Conservation (phyloP, 192 early-diverging fungal species). For the Helicostylum pulchrum region DNA sequence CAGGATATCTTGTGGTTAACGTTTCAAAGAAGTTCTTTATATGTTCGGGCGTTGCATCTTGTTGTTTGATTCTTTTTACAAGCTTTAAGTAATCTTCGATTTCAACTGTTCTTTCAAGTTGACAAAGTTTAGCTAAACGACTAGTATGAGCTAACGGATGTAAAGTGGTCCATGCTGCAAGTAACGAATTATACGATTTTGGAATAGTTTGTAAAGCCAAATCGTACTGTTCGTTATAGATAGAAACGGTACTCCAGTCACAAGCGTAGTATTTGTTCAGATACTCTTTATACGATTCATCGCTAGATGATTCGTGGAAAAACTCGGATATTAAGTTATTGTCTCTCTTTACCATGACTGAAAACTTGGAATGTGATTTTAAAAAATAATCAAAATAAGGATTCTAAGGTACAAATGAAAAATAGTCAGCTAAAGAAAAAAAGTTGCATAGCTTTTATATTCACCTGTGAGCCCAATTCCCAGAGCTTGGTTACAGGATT, state of each 20-base stretch:
- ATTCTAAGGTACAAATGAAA: conserved; percentile 21
- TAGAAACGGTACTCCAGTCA: conserved; percentile 16
- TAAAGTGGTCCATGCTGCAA: conserved; percentile 43
- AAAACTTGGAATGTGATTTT: conserved; percentile 48
- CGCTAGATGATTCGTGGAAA: conserved; percentile 38
- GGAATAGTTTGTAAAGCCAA: conserved; percentile 43
- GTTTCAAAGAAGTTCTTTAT: conserved; percentile 11
- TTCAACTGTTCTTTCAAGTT: conserved; percentile 47
- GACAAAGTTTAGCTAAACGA: conserved; percentile 36
- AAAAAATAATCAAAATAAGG: conserved; percentile 57
- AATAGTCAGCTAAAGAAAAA: not conserved
- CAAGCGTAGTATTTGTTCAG: conserved; percentile 16
- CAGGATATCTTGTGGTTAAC: conserved; percentile 40
- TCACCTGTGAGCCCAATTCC: conserved; percentile 44
- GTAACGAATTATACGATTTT: conserved; percentile 42
- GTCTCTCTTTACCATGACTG: conserved; percentile 23
- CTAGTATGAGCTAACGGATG: conserved; percentile 47
- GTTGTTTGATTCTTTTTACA: conserved; percentile 1
- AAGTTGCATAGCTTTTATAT: not conserved
- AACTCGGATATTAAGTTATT: conserved; percentile 43
- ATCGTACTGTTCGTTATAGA: conserved; percentile 41
- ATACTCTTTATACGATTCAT: conserved; percentile 21
- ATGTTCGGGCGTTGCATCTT: not conserved
- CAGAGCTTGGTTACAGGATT: conserved; percentile 37
- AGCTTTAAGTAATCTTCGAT: conserved; percentile 51